A percentile compares a stretch with the other conserved stretches of the same genome.
These are phyloP conservation scores for Orobanche coerulescens DNA, from an alignment of 257 asterid species.

Conservation along the genomic window DNA sequence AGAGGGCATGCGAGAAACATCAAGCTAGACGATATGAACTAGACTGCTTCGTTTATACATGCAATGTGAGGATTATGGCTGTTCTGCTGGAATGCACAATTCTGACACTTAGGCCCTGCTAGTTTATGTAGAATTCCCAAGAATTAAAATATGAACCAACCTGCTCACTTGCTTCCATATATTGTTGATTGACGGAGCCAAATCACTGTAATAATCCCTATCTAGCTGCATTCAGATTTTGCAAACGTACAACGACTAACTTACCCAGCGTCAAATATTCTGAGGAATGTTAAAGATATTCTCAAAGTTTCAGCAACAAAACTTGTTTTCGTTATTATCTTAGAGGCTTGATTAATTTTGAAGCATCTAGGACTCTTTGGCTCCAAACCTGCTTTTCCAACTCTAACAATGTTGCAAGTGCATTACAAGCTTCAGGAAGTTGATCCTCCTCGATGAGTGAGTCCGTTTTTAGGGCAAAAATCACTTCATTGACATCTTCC, in stretches of 20 bases:
- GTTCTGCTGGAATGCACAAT: too few relatives aligned
- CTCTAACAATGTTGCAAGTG: slow-evolving; percentile 32
- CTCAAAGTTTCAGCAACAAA: neutral
- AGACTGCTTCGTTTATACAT: too few relatives aligned
- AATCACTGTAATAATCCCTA: too few relatives aligned
- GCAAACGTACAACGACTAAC: neutral
- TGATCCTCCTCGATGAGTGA: slow-evolving; percentile 31
- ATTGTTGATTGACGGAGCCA: too few relatives aligned
- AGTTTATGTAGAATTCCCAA: too few relatives aligned
- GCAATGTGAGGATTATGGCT: too few relatives aligned
- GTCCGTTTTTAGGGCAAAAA: slow-evolving; percentile 62
- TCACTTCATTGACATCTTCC: slow-evolving; percentile 78
- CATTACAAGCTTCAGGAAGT: slow-evolving; percentile 37
- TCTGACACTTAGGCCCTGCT: too few relatives aligned
- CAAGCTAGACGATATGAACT: too few relatives aligned
- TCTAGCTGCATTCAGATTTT: too few relatives aligned
- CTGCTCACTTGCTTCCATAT: too few relatives aligned
- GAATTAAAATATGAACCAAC: too few relatives aligned
- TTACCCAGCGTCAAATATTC: neutral
- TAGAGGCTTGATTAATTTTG: slow-evolving; percentile 41
- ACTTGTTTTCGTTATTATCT: neutral
- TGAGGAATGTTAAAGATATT: neutral
- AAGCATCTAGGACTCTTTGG: slow-evolving; percentile 33
- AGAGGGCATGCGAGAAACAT: too few relatives aligned
- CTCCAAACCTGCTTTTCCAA: slow-evolving; percentile 34